phyloP scores from a whole-genome alignment of 306 rosid genomes.

The Luffa aegyptiaca region DNA sequence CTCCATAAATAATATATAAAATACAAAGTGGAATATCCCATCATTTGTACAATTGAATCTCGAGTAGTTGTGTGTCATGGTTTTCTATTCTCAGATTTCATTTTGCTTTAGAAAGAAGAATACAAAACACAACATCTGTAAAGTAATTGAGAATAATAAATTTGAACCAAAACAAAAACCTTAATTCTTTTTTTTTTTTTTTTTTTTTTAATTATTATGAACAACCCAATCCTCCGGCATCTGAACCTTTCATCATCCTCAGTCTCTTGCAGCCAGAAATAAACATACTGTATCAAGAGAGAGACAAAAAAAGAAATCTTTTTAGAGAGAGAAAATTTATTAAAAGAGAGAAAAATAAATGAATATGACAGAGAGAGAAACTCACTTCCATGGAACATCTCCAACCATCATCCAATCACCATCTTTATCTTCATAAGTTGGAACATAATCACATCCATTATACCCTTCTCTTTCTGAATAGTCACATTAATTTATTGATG shows the following conservation, averaged over 20 bases:
- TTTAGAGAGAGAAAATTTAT: neutral
- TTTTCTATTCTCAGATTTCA: neutral
- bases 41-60: neutral
- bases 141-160: neutral
- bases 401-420: constrained; percentile 97
- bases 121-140: neutral
- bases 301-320: neutral
- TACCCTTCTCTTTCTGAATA: constrained; percentile 40
- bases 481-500: no score
- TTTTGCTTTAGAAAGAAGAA: neutral
- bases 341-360: neutral
- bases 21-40: neutral
- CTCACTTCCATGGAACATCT: constrained; percentile 92
- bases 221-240: constrained; percentile 49
- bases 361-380: neutral
- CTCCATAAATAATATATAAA: neutral
- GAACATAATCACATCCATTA: constrained; percentile 56
- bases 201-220: neutral
- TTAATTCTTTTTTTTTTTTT: neutral
- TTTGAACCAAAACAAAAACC: neutral
- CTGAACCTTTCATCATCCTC: constrained; percentile 60
- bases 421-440: constrained; percentile 78
- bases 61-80: neutral
- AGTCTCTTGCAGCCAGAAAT: constrained; percentile 40
- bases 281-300: constrained; percentile 39